Evolutionary conservation across 176 grass and related monocot species (phyloP), one percentile per base, ranked within the genome.

Genomic region (Phoenix dactylifera): DNA sequence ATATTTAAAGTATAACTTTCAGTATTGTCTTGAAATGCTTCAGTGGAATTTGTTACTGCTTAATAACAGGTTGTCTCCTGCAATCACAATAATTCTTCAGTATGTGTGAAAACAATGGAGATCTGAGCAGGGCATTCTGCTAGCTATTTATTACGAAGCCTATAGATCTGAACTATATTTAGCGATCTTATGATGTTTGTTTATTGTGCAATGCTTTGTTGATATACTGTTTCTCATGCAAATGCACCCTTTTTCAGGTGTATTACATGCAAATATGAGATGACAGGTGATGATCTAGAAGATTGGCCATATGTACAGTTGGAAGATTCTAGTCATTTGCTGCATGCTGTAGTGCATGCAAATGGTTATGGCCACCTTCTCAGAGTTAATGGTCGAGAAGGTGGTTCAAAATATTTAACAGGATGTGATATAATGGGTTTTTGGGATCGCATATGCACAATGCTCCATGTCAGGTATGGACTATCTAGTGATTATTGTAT

Each of bases 281-380:
- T 92, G 75, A 73, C 82, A 49, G 79, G 79, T 20, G 79, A 84
- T 65, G 84, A 76, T 50, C 19, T 66, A 18, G 87, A 86, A 50
- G 84, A 82, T 66, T 77, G 74, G 19, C 83, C 76, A 3, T 91
- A 85, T 58, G 26, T 72, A 44, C 93, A 80, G 55, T 58, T 98
- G 50, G 83, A 98, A 18, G 84, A 98, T 62, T 64, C 78, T 20
- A 79, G 84, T 4, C 87, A 98, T 65, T 65, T 98, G 81, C 57
- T 98, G 32, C 93, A 98, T 72, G 93, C 84, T 4, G 84, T 98
- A 17, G 87, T 98, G 23, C 93, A 98, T 72, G 82, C 81, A 10
- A 98, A 98, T 22, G 93, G 93, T 12, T 98, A 81, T 57, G 93
- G 87, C 16, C 93, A 98, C 50, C 93, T 98, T 69, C 87, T 92